Conservation (phyloP, 345 rosid species). For the Sonneratia caseolaris region DNA sequence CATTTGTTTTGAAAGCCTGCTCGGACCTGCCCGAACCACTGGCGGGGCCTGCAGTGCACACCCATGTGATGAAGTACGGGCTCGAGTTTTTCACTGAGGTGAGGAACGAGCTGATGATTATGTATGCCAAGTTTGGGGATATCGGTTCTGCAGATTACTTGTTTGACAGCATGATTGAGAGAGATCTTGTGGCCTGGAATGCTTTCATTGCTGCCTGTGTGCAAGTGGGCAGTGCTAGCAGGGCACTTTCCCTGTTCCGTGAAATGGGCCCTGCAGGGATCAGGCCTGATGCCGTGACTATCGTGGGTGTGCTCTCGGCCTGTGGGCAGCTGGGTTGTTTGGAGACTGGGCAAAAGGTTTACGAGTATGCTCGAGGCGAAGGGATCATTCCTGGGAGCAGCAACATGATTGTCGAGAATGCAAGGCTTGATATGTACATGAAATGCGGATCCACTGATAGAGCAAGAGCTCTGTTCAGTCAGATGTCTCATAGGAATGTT, state of each 20-base stretch:
- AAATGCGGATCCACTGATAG: conserved; percentile 33
- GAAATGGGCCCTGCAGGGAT: conserved; percentile 22
- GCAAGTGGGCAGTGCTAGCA: conserved; percentile 23
- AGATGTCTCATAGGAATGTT: conserved; percentile 31
- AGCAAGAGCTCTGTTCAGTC: conserved; percentile 22
- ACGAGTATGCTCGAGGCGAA: conserved; percentile 16
- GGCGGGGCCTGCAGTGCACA: conserved; percentile 24
- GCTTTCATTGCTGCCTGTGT: conserved; percentile 35
- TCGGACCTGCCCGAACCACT: conserved; percentile 14
- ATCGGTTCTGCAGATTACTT: conserved; percentile 27
- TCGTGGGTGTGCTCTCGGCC: conserved; percentile 37
- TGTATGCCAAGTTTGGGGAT: conserved; percentile 35
- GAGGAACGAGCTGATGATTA: conserved; percentile 38
- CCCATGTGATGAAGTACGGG: conserved; percentile 31
- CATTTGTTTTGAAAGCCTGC: conserved; percentile 38
- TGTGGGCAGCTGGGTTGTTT: conserved; percentile 40
- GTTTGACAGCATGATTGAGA: conserved; percentile 38
- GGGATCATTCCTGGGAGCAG: conserved; percentile 12
- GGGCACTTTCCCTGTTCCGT: conserved; percentile 27
- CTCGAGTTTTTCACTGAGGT: conserved; percentile 28
- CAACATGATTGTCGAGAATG: conserved; percentile 35
- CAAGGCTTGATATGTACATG: conserved; percentile 37
- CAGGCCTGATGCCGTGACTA: conserved; percentile 28
- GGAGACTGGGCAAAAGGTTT: conserved; percentile 30
- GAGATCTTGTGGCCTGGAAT: conserved; percentile 51